Base-by-base conservation (phyloP, 441 rosid species). In the Syzygium syzygioides region DNA sequence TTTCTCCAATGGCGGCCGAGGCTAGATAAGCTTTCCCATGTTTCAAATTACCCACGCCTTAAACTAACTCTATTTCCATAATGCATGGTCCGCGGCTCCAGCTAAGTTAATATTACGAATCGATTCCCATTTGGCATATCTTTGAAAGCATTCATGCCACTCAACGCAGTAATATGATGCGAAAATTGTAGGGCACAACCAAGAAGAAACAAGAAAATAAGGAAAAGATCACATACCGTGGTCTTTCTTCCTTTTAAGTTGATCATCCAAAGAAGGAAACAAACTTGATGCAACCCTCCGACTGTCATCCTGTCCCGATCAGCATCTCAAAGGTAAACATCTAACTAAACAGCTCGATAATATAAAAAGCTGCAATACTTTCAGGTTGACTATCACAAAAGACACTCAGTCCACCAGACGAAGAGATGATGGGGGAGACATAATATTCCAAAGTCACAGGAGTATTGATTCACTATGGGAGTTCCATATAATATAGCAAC, bases 271-370 rank as follows among this genome's bases (percentile, higher is more conserved):
- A 53, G 95, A 93, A 55, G 98, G 98, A 94, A 96, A 97, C 86
- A 96, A 71, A 20, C 89, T 92, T 30, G 95, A 92, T 19, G 99
- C 98, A 91, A 94, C 89, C 92, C 92, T 94, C 91, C 99, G 93
- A 68, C 98, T 95, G 89, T 97, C 98, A 90, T 96, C 98, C 98
- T 96, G 94, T 90, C 89, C 91, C 85, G 89, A 90, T 83, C 85
- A 87, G 87, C 87, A 87, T 53, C 86, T 71, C 52, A 50, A 71
- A 37, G 83, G 83, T 71, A 17, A 71, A 25, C 83, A 23, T 12
- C 83, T 28, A 71, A 71, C 83, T 71, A 41, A 71, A 71, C 83
- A 71, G 41, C 52, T 37, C 83, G 12, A 23, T 20, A 37, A 71
- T 19, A 45, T 71, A 71, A 37, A 71, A 20, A 5, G n/a, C n/a